Evolutionary conservation across 164 flowering plant genomes (phyloP).

Genomic region (Warburgia ugandensis): DNA sequence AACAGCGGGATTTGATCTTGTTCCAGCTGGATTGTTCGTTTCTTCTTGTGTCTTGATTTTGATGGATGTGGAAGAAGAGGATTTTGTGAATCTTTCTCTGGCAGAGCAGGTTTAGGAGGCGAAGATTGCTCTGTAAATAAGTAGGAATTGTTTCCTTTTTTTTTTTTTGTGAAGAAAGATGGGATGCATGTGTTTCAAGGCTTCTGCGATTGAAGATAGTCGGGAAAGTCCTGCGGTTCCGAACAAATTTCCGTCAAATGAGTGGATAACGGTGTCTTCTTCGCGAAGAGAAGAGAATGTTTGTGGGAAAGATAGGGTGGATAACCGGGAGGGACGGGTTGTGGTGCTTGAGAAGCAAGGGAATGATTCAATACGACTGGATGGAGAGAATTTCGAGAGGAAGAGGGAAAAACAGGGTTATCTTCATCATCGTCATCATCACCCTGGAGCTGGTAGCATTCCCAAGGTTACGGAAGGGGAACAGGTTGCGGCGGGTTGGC

Average conservation of each 20-base stretch:
- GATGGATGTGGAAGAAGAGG: slow-evolving; percentile 5
- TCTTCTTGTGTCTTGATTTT: neutral
- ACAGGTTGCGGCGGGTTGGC: slow-evolving; percentile 98
- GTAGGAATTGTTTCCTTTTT: too few species aligned
- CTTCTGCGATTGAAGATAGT: slow-evolving; percentile 73
- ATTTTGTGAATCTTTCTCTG: too few species aligned
- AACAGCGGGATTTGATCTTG: neutral
- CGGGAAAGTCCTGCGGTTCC: slow-evolving; percentile 60
- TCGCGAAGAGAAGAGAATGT: slow-evolving; percentile 49
- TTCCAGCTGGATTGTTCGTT: neutral
- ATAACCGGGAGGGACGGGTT: slow-evolving; percentile 44
- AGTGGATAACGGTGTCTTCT: slow-evolving; percentile 30
- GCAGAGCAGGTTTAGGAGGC: too few species aligned
- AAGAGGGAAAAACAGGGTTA: slow-evolving; percentile 54
- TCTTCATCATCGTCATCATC: slow-evolving; percentile 26
- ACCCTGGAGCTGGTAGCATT: slow-evolving; percentile 32
- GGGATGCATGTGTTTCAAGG: slow-evolving; percentile 76
- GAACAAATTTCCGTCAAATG: slow-evolving; percentile 37
- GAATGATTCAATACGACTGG: slow-evolving; percentile 40
- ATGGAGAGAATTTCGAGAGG: slow-evolving; percentile 47
- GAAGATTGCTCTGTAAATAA: too few species aligned
- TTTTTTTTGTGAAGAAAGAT: slow-evolving; percentile 20
- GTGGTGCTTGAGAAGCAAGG: slow-evolving; percentile 50
- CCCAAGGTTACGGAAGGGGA: slow-evolving; percentile 74
- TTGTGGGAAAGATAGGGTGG: slow-evolving; percentile 32